Base-by-base conservation (phyloP, 2,329 filamentous ascomycete genomes). In the Aureobasidium sp. region DNA sequence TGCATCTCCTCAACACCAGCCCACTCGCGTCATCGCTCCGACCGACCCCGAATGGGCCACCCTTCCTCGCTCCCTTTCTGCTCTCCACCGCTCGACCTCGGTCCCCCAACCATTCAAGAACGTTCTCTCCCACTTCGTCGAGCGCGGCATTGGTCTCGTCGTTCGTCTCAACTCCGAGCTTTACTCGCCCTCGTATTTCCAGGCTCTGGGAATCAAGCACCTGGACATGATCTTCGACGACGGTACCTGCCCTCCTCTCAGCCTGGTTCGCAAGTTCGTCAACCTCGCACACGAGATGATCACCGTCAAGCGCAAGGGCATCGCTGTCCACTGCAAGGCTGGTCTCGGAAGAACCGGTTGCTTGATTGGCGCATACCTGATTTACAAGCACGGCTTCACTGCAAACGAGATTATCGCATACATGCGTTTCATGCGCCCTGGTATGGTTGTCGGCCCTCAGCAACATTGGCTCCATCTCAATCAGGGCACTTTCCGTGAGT, bases 221-320 rank as follows among this genome's bases (percentile, higher is more conserved):
- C 80, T 97, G 42, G 94, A 99, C 76, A 99, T 99, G 94, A 97
- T 99, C 69, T 99, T 99, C 70, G 94, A 97, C 69, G 94, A 99
- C 68, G 94, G 94, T 65, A 99, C 94, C 4, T 99, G 94, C 73
- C 94, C 94, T 23, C 86, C 90, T 1, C 79, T 99, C 57, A 84
- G 84, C 19, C 86, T 92, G n/a, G 94, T 99, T 29, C 86, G 90
- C 66, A 92, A 92, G 71, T 99, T 99, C 73, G 93, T 99, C 74
- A 90, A 90, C 66, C 81, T 99, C 62, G 92, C 94, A 1, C 94
- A 97, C 70, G 89, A 95, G 71, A 96, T 88, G 75, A 99, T 99
- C 70, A 92, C 87, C 0, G 81, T 92, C 54, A 89, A 88, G 77
- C 90, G 92, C 75, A 92, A 91, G 81, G 89, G 87, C 47, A 96